Percentiles rank a stretch among this genome's conserved stretches.
These are phyloP conservation scores for Sphagnum fallax DNA, from an alignment of 228 moss, liverwort and hornwort species.

Conservation along the genomic window DNA sequence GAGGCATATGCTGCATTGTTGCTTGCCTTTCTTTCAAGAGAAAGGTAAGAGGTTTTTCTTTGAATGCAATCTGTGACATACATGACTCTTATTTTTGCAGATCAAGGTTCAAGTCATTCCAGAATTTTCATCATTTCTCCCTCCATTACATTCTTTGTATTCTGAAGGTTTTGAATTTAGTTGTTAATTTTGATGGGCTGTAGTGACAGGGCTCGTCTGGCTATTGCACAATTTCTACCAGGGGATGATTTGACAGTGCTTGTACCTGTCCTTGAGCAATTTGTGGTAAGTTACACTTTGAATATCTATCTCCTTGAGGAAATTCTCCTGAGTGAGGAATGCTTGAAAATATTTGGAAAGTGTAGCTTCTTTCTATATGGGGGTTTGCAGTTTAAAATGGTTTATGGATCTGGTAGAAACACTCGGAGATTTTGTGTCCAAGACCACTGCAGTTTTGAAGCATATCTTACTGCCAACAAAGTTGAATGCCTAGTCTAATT, in stretches of 20 bases:
- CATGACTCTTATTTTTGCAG: not conserved
- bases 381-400: too few relatives aligned
- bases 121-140: not conserved
- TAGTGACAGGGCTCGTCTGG: slow-evolving; percentile 80
- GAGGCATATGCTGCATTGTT: slow-evolving; percentile 94
- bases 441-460: too few relatives aligned
- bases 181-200: slow-evolving; percentile 4
- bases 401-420: too few relatives aligned
- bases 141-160: not conserved
- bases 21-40: slow-evolving; percentile 83
- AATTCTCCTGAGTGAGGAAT: not conserved
- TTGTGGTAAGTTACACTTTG: slow-evolving; percentile 54
- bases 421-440: too few relatives aligned
- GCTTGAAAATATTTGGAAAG: not conserved
- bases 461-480: too few relatives aligned
- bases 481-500: too few relatives aligned
- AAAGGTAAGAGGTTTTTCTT: slow-evolving; percentile 45
- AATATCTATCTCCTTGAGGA: not conserved
- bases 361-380: not conserved
- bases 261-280: slow-evolving; percentile 94
- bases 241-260: slow-evolving; percentile 71
- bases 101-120: not conserved
- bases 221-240: slow-evolving; percentile 81
- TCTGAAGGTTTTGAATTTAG: not conserved
- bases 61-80: not conserved